Base-by-base conservation (phyloP, 1,139 yeast species). In the Suhomyces panamericanus region DNA sequence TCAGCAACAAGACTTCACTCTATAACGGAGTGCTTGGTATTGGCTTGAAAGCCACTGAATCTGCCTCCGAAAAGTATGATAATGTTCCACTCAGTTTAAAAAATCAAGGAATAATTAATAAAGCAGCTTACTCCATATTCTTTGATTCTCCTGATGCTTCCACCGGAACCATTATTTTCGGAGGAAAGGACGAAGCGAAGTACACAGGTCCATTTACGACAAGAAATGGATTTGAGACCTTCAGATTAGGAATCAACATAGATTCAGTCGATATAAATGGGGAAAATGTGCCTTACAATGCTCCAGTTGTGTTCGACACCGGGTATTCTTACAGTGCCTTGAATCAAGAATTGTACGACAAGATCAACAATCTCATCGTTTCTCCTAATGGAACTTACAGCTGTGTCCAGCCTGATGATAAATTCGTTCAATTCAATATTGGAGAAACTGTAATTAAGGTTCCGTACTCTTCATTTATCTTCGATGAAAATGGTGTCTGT, bases 11-110 rank as follows among this genome's bases (percentile, higher is more conserved):
- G 20, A 51, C 60, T 52, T 20, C 39, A 9, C 38, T n/a, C n/a
- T n/a, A n/a, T n/a, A n/a, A n/a, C n/a, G 63, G 63, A 17, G 52
- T 62, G 12, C 45, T 62, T 8, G 66, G 66, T 15, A 77, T 83
- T 48, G 86, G 86, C 12, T 32, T 38, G 38, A 35, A 8, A 11
- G 3, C 8, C 15, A 26, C 38, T n/a, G 36, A 29, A 16, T 30
- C 30, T 1, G 4, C 35, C 4, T n/a, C 8, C 32, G 9, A 7
- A 12, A 15, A 29, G 30, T 64, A 66, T 43, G 43, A 49, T 17
- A 62, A 51, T 44, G 47, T 60, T 35, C 65, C 67, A 2, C 28
- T 42, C 26, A 51, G 50, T 9, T 56, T 64, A 53, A 55, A 55
- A 47, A 40, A 44, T 13, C 52, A 54, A 24, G 66, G 67, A 3